Evolutionary conservation across 139 green algal species (phyloP).

Genomic region (Mesotaenium endlicherianum): DNA sequence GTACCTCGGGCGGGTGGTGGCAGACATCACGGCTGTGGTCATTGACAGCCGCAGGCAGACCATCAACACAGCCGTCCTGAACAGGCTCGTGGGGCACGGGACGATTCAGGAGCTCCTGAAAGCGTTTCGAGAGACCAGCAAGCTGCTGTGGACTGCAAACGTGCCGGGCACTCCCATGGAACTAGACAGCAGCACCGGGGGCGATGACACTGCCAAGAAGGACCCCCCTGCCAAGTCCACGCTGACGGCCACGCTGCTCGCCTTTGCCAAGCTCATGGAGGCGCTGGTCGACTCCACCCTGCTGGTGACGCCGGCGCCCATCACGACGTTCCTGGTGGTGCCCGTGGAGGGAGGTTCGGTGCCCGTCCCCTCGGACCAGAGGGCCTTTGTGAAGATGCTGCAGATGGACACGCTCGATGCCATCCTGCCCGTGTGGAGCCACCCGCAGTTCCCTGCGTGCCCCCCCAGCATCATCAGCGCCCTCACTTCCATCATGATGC

Average conservation of each 20-base stretch:
- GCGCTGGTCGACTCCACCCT: conserved; percentile 2
- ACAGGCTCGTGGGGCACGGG: conserved; percentile 39
- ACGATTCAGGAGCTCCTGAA: conserved; percentile 34
- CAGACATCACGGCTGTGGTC: conserved; percentile 70
- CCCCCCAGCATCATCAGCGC: conserved; percentile 13
- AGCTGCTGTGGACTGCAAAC: conserved; percentile 45
- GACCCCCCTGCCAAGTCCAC: background rate
- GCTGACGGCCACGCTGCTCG: conserved; percentile 18
- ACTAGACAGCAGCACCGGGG: background rate
- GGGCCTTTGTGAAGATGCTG: conserved; percentile 57
- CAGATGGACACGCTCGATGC: conserved; percentile 57
- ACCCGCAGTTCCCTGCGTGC: conserved; percentile 51
- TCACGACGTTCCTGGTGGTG: background rate
- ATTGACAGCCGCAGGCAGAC: conserved; percentile 75
- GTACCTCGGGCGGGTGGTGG: conserved; percentile 58
- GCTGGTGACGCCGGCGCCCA: background rate
- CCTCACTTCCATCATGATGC: conserved; percentile 46
- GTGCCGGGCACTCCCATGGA: background rate
- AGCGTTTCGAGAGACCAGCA: conserved; percentile 9
- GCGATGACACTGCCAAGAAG: background rate
- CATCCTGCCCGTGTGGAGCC: conserved; percentile 75
- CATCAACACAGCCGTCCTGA: conserved; percentile 79
- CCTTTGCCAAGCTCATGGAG: conserved; percentile 21
- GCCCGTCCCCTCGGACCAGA: background rate
- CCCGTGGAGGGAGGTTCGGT: conserved; percentile 11